Evolutionary conservation across 805 yeast species (phyloP).

Genomic region (Wickerhamiella bombiphila): DNA sequence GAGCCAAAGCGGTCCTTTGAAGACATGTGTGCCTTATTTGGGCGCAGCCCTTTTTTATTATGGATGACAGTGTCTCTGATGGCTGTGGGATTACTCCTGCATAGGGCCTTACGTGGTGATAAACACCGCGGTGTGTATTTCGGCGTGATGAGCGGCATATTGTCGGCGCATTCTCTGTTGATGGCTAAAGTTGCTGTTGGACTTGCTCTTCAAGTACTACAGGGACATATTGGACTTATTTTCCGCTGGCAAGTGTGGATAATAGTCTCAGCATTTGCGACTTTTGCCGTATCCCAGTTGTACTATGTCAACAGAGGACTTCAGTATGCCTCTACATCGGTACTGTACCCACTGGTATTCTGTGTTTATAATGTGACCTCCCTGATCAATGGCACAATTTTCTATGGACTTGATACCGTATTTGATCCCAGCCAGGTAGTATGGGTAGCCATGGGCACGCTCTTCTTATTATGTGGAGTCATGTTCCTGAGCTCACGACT

Average conservation of each 20-base stretch:
- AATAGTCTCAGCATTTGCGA: slow-evolving; percentile 31
- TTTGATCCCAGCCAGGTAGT: slow-evolving; percentile 25
- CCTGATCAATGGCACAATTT: slow-evolving; percentile 48
- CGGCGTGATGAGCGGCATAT: slow-evolving; percentile 58
- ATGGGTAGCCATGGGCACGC: slow-evolving; percentile 36
- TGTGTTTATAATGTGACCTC: slow-evolving; percentile 65
- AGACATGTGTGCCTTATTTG: slow-evolving; percentile 32
- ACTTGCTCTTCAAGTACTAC: slow-evolving; percentile 36
- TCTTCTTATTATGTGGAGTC: slow-evolving; percentile 41
- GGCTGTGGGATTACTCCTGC: slow-evolving; percentile 19
- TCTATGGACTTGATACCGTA: slow-evolving; percentile 36
- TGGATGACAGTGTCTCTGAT: slow-evolving; percentile 38
- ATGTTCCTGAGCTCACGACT: slow-evolving; percentile 45
- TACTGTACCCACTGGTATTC: slow-evolving; percentile 73
- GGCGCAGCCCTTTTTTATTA: slow-evolving; percentile 33
- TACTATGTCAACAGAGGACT: slow-evolving; percentile 63
- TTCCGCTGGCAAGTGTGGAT: slow-evolving; percentile 32
- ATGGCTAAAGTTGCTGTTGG: slow-evolving; percentile 78
- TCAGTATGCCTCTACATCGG: slow-evolving; percentile 53
- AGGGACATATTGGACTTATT: slow-evolving; percentile 25
- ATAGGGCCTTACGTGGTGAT: not conserved
- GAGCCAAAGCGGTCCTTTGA: slow-evolving; percentile 39
- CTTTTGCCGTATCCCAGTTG: slow-evolving; percentile 54
- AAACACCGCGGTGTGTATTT: slow-evolving; percentile 22
- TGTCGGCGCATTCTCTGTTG: slow-evolving; percentile 74